phyloP scores from a whole-genome alignment of 2,329 filamentous ascomycete genomes.

The Zymoseptoria pseudotritici region DNA sequence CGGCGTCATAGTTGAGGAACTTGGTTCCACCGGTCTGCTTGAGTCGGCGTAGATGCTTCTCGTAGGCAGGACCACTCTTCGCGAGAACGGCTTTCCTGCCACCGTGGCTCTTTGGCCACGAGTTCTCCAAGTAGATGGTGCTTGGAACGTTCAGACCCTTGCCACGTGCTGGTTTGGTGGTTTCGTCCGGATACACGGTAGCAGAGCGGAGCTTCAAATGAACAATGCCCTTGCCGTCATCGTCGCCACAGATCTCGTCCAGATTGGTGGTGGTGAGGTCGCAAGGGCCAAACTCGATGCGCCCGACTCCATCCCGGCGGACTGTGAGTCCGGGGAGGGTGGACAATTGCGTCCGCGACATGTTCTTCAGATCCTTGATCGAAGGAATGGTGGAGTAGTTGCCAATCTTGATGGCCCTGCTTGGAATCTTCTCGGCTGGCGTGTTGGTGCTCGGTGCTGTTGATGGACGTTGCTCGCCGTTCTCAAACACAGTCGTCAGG shows the following conservation, averaged over 20 bases:
- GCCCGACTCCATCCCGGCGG: conserved; percentile 73
- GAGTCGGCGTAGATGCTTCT: conserved; percentile 77
- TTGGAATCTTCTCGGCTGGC: conserved; percentile 10
- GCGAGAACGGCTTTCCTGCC: conserved; percentile 46
- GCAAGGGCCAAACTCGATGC: conserved; percentile 62
- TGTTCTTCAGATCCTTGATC: conserved; percentile 64
- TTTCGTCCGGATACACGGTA: conserved; percentile 73
- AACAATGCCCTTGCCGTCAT: conserved; percentile 50
- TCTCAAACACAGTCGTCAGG: conserved; percentile 70
- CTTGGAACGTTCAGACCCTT: conserved; percentile 90
- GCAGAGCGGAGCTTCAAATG: conserved; percentile 68
- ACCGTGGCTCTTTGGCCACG: conserved; percentile 70
- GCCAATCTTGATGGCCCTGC: conserved; percentile 47
- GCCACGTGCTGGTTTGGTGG: conserved; percentile 74
- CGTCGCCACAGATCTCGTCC: conserved; percentile 65
- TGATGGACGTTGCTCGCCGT: conserved; percentile 38
- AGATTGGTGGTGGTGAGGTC: conserved; percentile 74
- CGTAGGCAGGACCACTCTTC: conserved; percentile 58
- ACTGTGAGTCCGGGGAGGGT: conserved; percentile 69
- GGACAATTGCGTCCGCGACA: conserved; percentile 73
- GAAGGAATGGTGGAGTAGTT: conserved; percentile 82
- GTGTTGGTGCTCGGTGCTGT: conserved; percentile 18
- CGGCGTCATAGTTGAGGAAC: conserved; percentile 70
- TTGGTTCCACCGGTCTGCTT: conserved; percentile 71
- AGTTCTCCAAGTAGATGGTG: conserved; percentile 80